phyloP scores from a whole-genome alignment of 106 monocot genomes.

The Amphibolis antarctica region DNA sequence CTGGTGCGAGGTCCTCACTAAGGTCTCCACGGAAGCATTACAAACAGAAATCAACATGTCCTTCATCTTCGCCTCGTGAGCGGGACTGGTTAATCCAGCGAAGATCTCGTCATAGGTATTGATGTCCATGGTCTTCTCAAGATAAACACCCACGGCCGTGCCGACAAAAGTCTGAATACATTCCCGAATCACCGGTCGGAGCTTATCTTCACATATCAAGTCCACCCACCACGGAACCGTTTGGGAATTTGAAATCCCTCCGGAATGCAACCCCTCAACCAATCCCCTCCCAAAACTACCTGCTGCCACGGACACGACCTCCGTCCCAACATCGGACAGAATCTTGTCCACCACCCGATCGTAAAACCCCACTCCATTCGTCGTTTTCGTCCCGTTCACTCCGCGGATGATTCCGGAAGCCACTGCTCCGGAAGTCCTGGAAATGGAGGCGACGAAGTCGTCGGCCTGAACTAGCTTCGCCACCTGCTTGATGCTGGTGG shows the following conservation, averaged over 20 bases:
- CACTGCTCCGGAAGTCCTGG: slow-evolving; percentile 43
- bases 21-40: slow-evolving; percentile 68
- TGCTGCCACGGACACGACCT: slow-evolving; percentile 42
- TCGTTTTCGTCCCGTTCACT: neutral
- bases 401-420: slow-evolving; percentile 30
- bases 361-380: slow-evolving; percentile 17
- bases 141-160: slow-evolving; percentile 55
- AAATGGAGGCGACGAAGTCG: slow-evolving; percentile 33
- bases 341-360: slow-evolving; percentile 46
- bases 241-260: neutral
- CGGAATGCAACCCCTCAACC: slow-evolving; percentile 28
- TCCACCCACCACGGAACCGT: slow-evolving; percentile 28
- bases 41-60: slow-evolving; percentile 52
- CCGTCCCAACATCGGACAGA: slow-evolving; percentile 36
- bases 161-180: slow-evolving; percentile 50
- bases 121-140: slow-evolving; percentile 64
- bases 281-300: slow-evolving; percentile 55
- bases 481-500: slow-evolving; percentile 36
- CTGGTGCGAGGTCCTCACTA: slow-evolving; percentile 61
- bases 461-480: slow-evolving; percentile 41
- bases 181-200: slow-evolving; percentile 34
- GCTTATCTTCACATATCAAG: slow-evolving; percentile 25
- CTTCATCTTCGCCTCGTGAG: slow-evolving; percentile 59
- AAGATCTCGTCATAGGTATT: slow-evolving; percentile 65
- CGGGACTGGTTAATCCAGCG: slow-evolving; percentile 55